Evolutionary conservation across 805 yeast species (phyloP).

Genomic region (Candida easanensis): DNA sequence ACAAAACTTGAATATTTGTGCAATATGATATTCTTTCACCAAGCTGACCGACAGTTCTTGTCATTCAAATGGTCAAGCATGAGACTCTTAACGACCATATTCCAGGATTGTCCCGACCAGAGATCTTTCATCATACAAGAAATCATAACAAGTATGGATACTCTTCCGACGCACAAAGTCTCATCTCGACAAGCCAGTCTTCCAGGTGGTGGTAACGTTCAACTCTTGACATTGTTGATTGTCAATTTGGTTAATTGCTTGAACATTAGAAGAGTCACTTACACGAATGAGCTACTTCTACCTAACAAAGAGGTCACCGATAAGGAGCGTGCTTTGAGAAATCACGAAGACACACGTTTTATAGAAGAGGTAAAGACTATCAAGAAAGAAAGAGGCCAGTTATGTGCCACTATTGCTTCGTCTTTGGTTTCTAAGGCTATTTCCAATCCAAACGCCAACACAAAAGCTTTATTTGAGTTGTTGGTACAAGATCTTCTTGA

Average conservation of each 20-base stretch:
- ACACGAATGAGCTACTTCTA: constrained; percentile 17
- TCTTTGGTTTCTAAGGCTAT: constrained; percentile 23
- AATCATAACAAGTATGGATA: constrained; percentile 48
- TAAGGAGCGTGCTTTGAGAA: constrained; percentile 14
- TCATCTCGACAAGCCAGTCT: constrained; percentile 42
- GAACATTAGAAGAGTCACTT: constrained; percentile 22
- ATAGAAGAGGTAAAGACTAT: not conserved
- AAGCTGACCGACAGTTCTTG: constrained; percentile 18
- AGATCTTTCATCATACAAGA: constrained; percentile 61
- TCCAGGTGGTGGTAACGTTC: constrained; percentile 46
- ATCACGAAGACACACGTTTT: constrained; percentile 15
- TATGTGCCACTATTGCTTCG: constrained; percentile 17
- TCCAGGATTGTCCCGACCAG: constrained; percentile 42
- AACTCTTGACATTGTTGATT: constrained; percentile 44
- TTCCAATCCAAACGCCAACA: constrained; percentile 31
- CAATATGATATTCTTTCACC: constrained; percentile 37
- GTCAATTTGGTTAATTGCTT: constrained; percentile 42
- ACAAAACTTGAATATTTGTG: constrained; percentile 59
- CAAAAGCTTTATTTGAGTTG: constrained; percentile 44
- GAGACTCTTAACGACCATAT: constrained; percentile 24
- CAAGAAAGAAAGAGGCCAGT: constrained; percentile 7
- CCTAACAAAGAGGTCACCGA: constrained; percentile 5
- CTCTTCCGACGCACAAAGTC: constrained; percentile 43
- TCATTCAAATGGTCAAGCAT: constrained; percentile 20
- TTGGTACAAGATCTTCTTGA: constrained; percentile 54